A percentile compares a stretch with the other conserved stretches of the same genome.
phyloP scores from a whole-genome alignment of 1,284 basidiomycete genomes.

The Bjerkandera adusta region DNA sequence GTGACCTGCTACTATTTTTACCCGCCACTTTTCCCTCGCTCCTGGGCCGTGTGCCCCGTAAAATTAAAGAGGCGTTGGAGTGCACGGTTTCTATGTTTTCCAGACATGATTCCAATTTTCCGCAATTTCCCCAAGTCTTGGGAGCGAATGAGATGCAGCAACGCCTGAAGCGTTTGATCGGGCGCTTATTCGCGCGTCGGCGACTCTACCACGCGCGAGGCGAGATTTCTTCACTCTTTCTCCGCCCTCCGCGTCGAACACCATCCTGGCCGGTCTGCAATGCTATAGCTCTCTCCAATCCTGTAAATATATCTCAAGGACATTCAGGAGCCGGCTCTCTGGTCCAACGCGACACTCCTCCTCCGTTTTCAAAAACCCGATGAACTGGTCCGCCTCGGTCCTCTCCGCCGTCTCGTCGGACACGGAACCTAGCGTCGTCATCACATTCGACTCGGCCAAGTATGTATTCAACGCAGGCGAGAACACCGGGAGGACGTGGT shows the following conservation, averaged over 20 bases:
- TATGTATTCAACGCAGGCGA: slow-evolving; percentile 89
- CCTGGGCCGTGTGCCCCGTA: too few relatives aligned
- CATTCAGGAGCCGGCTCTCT: slow-evolving; percentile 7
- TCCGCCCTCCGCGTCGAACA: not conserved
- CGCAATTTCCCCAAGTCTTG: too few relatives aligned
- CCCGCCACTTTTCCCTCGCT: too few relatives aligned
- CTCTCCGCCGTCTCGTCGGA: slow-evolving; percentile 63
- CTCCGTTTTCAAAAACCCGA: slow-evolving; percentile 19
- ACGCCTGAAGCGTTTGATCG: too few relatives aligned
- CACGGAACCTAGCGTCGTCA: slow-evolving; percentile 73
- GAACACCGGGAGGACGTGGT: slow-evolving; percentile 71
- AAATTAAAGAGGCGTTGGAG: too few relatives aligned
- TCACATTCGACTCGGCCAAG: slow-evolving; percentile 75
- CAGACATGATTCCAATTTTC: too few relatives aligned
- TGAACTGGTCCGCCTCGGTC: slow-evolving; percentile 63
- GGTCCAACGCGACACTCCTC: slow-evolving; percentile 17
- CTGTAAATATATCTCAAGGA: slow-evolving; percentile 25
- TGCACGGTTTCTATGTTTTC: too few relatives aligned
- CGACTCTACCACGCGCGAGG: too few relatives aligned
- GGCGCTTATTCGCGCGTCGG: too few relatives aligned
- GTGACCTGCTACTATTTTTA: too few relatives aligned
- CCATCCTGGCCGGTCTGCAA: slow-evolving; percentile 19
- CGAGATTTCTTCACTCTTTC: too few relatives aligned
- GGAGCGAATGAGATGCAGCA: too few relatives aligned
- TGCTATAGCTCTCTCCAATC: slow-evolving; percentile 18